Percentiles rank a stretch among this genome's conserved stretches.
Evolutionary conservation across 164 flowering plant genomes (phyloP).

Genomic region (Houttuynia cordata): DNA sequence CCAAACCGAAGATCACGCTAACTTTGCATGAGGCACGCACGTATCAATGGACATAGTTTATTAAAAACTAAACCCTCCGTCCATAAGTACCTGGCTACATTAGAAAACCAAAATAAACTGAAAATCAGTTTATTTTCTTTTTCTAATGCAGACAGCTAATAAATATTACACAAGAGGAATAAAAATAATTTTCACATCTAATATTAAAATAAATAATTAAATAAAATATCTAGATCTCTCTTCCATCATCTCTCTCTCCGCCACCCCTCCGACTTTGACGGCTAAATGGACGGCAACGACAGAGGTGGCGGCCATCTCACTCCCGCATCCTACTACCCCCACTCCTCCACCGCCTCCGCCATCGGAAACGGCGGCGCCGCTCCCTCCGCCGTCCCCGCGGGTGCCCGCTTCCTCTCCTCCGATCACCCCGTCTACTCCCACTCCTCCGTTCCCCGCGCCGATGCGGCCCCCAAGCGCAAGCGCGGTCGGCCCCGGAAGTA

Average conservation of each 20-base stretch:
- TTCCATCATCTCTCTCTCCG: background rate
- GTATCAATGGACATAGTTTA: too few species aligned
- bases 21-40: too few species aligned
- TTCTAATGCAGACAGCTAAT: too few species aligned
- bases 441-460: background rate
- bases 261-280: background rate
- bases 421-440: background rate
- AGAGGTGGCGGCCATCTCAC: background rate
- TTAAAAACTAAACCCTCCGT: too few species aligned
- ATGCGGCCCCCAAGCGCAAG: slow-evolving; percentile 1
- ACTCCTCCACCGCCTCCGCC: background rate
- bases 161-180: too few species aligned
- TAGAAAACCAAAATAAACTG: too few species aligned
- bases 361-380: background rate
- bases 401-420: background rate
- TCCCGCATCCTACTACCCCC: background rate
- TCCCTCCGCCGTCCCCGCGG: background rate
- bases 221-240: background rate
- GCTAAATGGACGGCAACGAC: slow-evolving; percentile 1
- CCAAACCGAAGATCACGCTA: too few species aligned
- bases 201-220: too few species aligned
- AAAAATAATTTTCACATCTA: too few species aligned
- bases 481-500: slow-evolving; percentile 1
- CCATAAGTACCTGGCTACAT: too few species aligned
- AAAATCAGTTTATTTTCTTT: too few species aligned